Conservation (phyloP, 2,329 filamentous ascomycete species). For the Phaeoacremonium minimum region DNA sequence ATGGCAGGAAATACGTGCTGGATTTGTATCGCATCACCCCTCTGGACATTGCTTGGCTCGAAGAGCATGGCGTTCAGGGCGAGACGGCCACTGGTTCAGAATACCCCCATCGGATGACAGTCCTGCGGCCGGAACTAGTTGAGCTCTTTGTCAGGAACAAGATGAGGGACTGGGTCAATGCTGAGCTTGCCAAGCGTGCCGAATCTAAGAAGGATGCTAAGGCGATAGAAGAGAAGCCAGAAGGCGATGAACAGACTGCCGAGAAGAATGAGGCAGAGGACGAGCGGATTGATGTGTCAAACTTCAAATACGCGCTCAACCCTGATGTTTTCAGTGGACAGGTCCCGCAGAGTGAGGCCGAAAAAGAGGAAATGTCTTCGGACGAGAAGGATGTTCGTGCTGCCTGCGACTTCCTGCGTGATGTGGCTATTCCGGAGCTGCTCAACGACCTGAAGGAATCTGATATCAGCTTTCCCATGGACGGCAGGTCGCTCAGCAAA, state of each 20-base stretch:
- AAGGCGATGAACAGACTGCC: slow-evolving; percentile 17
- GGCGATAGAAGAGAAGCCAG: slow-evolving; percentile 17
- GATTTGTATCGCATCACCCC: slow-evolving; percentile 94
- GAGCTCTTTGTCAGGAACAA: slow-evolving; percentile 81
- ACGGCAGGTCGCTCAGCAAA: slow-evolving; percentile 84
- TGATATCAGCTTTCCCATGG: slow-evolving; percentile 97
- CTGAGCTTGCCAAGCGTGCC: slow-evolving; percentile 65
- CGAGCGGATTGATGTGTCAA: slow-evolving; percentile 77
- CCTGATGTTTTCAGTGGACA: slow-evolving; percentile 95
- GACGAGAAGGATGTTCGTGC: slow-evolving; percentile 88
- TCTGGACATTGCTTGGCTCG: slow-evolving; percentile 85
- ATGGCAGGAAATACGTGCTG: slow-evolving; percentile 95
- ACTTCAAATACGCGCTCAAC: slow-evolving; percentile 86
- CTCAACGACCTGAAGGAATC: slow-evolving; percentile 84
- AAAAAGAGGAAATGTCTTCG: slow-evolving; percentile 75
- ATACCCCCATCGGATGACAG: slow-evolving; percentile 96
- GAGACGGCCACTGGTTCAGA: slow-evolving; percentile 37
- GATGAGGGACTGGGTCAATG: slow-evolving; percentile 84
- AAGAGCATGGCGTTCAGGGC: slow-evolving; percentile 58
- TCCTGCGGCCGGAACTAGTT: slow-evolving; percentile 83
- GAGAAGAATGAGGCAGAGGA: slow-evolving; percentile 34
- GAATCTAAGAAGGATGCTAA: slow-evolving; percentile 29
- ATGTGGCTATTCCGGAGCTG: slow-evolving; percentile 77
- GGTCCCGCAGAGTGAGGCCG: slow-evolving; percentile 80
- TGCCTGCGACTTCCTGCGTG: slow-evolving; percentile 73